Evolutionary conservation across 805 yeast genomes (phyloP), one percentile per base, ranked within the genome.

Genomic region (Metschnikowia vanudenii): DNA sequence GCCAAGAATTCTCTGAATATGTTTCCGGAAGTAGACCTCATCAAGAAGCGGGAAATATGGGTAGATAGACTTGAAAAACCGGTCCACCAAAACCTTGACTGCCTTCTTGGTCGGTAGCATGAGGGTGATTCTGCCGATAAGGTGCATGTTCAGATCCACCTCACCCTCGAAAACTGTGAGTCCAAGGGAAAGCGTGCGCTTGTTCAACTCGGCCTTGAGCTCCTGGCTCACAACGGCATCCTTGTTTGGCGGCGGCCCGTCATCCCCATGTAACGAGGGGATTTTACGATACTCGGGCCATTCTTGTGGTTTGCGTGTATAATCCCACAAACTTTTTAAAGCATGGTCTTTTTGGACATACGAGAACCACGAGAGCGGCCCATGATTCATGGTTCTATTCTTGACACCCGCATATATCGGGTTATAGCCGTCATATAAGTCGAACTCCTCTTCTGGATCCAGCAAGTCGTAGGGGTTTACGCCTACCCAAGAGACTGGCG

Each of bases 341-440:
- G 53, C 62, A 3, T 63, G 65, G 60, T 81, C 86, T 51, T 71
- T 78, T 45, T 71, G 69, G 43, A 80, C 60, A 20, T 76, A 46
- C 0, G 84, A 61, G 3, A 74, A 52, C 74, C 81, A 75, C 1
- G 82, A 60, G 30, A 79, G 67, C 0, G 84, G 80, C 1, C 84
- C 85, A 59, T 71, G 74, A 53, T 73, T 72, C 48, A 69, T 68
- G 28, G 74, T 60, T 36, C 79, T 60, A 12, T 57, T 44, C 3
- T 72, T 63, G 40, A 67, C 71, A 22, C 67, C 67, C 14, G 69
- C 50, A 42, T 71, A 61, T 45, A 78, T 65, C 0, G 84, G 75
- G 3, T 70, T 51, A 51, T 68, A 68, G 1, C 76, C 77, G 0
- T 61, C 62, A 49, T 68, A 74, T 29, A 79, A 64, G 43, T 75